phyloP scores from a whole-genome alignment of 164 flowering plant species.

The Vitis amurensis region DNA sequence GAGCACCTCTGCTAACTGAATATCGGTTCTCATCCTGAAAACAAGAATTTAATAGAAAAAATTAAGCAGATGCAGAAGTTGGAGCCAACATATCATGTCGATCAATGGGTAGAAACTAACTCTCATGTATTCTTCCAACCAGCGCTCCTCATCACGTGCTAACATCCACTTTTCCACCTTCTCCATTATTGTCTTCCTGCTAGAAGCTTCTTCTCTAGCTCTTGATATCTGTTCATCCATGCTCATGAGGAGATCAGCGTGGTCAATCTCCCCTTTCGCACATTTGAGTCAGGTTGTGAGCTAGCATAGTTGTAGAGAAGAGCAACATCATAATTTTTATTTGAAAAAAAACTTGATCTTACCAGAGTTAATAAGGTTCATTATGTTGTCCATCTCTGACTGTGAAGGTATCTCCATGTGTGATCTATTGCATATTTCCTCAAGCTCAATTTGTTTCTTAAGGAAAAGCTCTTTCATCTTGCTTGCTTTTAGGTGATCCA shows the following conservation, averaged over 20 bases:
- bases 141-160: constrained; percentile 80
- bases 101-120: constrained; percentile 34
- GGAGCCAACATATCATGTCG: not conserved
- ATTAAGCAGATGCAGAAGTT: not conserved
- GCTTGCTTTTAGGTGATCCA: constrained; percentile 88
- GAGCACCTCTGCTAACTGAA: constrained; percentile 87
- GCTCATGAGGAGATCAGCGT: constrained; percentile 73
- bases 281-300: constrained; percentile 19
- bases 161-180: constrained; percentile 84
- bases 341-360: not conserved
- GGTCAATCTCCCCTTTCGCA: constrained; percentile 78
- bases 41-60: not conserved
- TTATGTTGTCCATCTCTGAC: constrained; percentile 57
- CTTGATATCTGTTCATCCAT: constrained; percentile 75
- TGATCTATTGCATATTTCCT: constrained; percentile 67
- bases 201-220: constrained; percentile 81
- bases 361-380: constrained; percentile 73
- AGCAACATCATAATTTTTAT: not conserved
- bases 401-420: constrained; percentile 80
- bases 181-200: constrained; percentile 83
- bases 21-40: constrained; percentile 75
- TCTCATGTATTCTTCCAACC: constrained; percentile 92
- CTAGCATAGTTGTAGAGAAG: not conserved
- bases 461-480: constrained; percentile 87
- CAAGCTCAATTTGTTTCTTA: constrained; percentile 74